phyloP scores from a whole-genome alignment of 257 asterid species.

The Gentiana straminea region DNA sequence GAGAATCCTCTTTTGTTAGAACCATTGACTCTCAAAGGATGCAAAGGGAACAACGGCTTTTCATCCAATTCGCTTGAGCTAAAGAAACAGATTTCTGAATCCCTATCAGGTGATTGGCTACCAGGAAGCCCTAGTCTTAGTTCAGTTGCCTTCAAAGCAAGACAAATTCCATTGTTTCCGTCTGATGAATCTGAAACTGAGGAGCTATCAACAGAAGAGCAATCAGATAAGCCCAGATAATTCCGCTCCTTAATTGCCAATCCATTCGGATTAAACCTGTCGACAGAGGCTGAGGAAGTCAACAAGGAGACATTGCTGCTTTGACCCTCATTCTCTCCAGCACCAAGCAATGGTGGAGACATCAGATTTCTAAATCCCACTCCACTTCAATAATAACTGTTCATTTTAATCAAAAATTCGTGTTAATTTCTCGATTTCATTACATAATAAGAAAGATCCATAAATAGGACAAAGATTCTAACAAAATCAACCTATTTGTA shows the following conservation, averaged over 20 bases:
- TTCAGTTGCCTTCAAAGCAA: conserved; percentile 62
- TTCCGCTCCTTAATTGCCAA: conserved; percentile 44
- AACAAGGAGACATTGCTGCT: conserved; percentile 38
- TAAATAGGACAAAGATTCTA: too few species aligned
- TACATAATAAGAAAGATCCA: too few species aligned
- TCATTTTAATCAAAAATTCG: too few species aligned
- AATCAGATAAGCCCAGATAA: conserved; percentile 61
- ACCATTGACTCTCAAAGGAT: conserved; percentile 33
- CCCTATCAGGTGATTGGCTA: conserved; percentile 44
- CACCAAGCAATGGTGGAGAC: conserved; percentile 44
- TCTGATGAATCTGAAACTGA: conserved; percentile 33
- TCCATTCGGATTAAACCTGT: conserved; percentile 31
- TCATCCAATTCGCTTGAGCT: conserved; percentile 33
- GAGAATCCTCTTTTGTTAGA: conserved; percentile 67
- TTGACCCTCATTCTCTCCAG: conserved; percentile 34
- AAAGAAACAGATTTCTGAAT: conserved; percentile 19
- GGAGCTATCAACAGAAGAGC: conserved; percentile 67
- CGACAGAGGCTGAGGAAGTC: conserved; percentile 42
- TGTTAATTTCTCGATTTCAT: too few species aligned
- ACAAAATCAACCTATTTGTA: too few species aligned
- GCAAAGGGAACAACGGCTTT: conserved; percentile 57
- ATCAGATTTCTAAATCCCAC: conserved; percentile 26
- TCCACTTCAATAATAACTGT: conserved; percentile 5
- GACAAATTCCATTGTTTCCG: conserved; percentile 21
- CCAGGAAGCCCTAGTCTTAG: conserved; percentile 69